Evolutionary conservation across 345 rosid genomes (phyloP).

Genomic region (Litchi chinensis): DNA sequence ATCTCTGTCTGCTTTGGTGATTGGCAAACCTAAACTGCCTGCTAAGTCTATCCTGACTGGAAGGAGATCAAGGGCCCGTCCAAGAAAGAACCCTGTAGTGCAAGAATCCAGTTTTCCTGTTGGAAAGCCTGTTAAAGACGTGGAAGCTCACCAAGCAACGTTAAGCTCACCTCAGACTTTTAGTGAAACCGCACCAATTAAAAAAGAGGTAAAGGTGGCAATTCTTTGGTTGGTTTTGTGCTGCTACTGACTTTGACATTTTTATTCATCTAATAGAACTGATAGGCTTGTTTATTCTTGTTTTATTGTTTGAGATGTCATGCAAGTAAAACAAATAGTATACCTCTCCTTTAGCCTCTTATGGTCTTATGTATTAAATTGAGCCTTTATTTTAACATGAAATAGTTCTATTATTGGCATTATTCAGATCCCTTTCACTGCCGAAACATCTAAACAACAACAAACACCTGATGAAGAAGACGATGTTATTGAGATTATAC

Average conservation of each 20-base stretch:
- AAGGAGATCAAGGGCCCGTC: slow-evolving; percentile 30
- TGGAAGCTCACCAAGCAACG: slow-evolving; percentile 13
- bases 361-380: not conserved
- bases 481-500: slow-evolving; percentile 5
- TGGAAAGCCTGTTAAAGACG: slow-evolving; percentile 23
- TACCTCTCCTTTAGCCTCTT: not conserved
- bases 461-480: slow-evolving; percentile 10
- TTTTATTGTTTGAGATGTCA: not conserved
- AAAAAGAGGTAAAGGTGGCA: slow-evolving; percentile 35
- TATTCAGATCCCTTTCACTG: slow-evolving; percentile 26
- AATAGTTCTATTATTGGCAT: not conserved
- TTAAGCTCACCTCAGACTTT: slow-evolving; percentile 26
- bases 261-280: not conserved
- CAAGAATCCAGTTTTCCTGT: slow-evolving; percentile 11
- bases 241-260: not conserved
- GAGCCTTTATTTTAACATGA: not conserved
- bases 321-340: not conserved
- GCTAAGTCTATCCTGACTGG: slow-evolving; percentile 17
- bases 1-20: slow-evolving; percentile 38
- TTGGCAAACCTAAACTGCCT: slow-evolving; percentile 25
- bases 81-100: slow-evolving; percentile 15
- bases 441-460: slow-evolving; percentile 29
- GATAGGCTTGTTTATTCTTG: not conserved
- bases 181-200: slow-evolving; percentile 23
- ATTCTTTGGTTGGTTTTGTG: slow-evolving; percentile 4